A percentile compares a stretch with the other conserved stretches of the same genome.
phyloP scores from a whole-genome alignment of 306 rosid genomes.

The Rubus parviflorus region DNA sequence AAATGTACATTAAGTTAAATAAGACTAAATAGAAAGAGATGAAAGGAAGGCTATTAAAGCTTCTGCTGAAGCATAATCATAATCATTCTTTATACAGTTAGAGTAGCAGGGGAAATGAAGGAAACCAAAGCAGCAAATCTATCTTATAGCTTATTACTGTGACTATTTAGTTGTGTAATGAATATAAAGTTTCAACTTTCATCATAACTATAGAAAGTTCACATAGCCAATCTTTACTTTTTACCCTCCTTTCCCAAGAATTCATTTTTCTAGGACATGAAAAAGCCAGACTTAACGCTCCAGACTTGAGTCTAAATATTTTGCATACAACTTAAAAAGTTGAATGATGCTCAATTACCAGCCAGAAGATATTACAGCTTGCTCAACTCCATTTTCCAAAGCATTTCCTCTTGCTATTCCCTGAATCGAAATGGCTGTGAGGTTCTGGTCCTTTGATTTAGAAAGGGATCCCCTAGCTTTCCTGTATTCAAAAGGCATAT shows the following conservation, averaged over 20 bases:
- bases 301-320: neutral
- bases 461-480: slow-evolving; percentile 36
- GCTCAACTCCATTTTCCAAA: slow-evolving; percentile 29
- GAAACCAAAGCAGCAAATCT: neutral
- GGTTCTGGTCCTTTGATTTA: slow-evolving; percentile 37
- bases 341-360: neutral
- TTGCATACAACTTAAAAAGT: neutral
- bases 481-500: slow-evolving; percentile 36
- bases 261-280: neutral
- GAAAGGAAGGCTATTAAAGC: neutral
- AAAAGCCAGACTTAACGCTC: neutral
- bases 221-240: neutral
- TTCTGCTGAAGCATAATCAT: neutral
- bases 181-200: neutral
- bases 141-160: neutral
- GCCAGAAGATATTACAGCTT: slow-evolving; percentile 16
- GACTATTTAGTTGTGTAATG: neutral
- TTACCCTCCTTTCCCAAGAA: neutral
- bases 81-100: neutral
- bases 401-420: slow-evolving; percentile 18
- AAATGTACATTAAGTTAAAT: neutral
- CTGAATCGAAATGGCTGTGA: slow-evolving; percentile 33
- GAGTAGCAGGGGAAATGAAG: neutral
- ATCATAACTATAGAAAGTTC: neutral
- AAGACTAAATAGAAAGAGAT: neutral